Evolutionary conservation across 148 eudicot genomes (phyloP), one percentile per base, ranked within the genome.

Genomic region (Cornus suecica): DNA sequence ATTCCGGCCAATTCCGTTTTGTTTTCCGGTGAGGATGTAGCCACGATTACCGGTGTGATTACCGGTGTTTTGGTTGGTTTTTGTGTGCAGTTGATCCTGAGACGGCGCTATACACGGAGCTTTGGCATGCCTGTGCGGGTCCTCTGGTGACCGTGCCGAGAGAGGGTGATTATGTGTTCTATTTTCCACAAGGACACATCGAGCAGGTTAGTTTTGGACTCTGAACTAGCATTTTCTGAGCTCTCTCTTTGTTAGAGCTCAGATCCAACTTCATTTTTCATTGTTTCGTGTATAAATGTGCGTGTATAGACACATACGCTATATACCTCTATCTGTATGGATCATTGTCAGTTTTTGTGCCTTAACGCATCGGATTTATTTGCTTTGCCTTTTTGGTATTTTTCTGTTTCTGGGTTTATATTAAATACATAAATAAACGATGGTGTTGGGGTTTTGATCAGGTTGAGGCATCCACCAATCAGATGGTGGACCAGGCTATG

Each of bases 181-280:
- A 95, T 79, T 91, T 95, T 42, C 99, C 99, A 27, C 99, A 93
- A 86, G 99, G 99, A 11, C 99, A 95, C 86, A 93, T 95, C 72
- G 99, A 95, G 74, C 98, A 95, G 99, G 99, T 95, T 80, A 26
- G n/a, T 66, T 72, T 74, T 37, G 42, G 51, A 15, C 42, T 62
- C 42, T 52, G 27, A 54, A 9, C 29, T 25, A 65, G 32, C 18
- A 27, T 73, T 78, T 58, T 32, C 42, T 10, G 24, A 23, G 30
- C 3, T 41, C 5, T 32, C 65, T 63, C n/a, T 74, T 65, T 61
- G 45, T 13, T 56, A 26, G 58, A 13, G 22, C 22, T 18, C 65
- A 63, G 60, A 64, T 74, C 71, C 31, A 54, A 27, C 15, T 42
- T 4, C 20, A 58, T 58, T 68, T 60, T 18, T 14, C 54, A 16